Base-by-base conservation (phyloP, 352 stramenopile species). In the Phytopythium aichiense region DNA sequence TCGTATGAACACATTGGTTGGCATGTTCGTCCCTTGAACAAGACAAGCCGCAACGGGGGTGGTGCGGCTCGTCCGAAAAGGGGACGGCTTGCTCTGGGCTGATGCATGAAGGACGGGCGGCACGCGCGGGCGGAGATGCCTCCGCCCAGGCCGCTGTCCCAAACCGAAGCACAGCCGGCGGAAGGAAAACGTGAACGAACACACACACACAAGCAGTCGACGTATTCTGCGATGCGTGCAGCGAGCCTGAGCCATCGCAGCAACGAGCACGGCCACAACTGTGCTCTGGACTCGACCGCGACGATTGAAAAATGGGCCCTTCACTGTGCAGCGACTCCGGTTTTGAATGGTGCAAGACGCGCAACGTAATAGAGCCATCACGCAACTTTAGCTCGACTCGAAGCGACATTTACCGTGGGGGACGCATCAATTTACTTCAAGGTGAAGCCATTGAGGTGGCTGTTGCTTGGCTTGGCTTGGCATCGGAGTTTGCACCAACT, bases 121-220 rank as follows among this genome's bases (percentile, higher is more conserved):
- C 54, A 59, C 35, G 22, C 23, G 23, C 20, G 22, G 35, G 16
- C 18, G 53, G 53, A 40, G 53, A 43, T 23, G 20, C 4, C 22
- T 48, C 22, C 22, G 5, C 35, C 35, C 54, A 40, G 22, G 54
- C 54, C 54, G 12, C n/a, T 6, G 54, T 50, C 54, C 54, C 54
- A 59, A 59, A 59, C 54, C 54, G 54, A 59, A 38, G 54, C 54
- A 59, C 35, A 59, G 54, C 54, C 54, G 35, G 35, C 12, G 35
- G 12, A 15, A 16, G 4, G 8, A 46, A n/a, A 16, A 58, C 15
- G 11, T 12, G 31, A 20, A 58, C 5, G 22, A 15, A 40, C 5
- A 56, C 28, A 50, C 22, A 25, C 18, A 50, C 2, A 31, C 48
- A 54, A 13, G 12, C 16, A 22, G 22, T 12, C 13, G 30, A 15